Evolutionary conservation across 2,329 filamentous ascomycete genomes (phyloP), one percentile per base, ranked within the genome.

Genomic region (Bipolaris bicolor): DNA sequence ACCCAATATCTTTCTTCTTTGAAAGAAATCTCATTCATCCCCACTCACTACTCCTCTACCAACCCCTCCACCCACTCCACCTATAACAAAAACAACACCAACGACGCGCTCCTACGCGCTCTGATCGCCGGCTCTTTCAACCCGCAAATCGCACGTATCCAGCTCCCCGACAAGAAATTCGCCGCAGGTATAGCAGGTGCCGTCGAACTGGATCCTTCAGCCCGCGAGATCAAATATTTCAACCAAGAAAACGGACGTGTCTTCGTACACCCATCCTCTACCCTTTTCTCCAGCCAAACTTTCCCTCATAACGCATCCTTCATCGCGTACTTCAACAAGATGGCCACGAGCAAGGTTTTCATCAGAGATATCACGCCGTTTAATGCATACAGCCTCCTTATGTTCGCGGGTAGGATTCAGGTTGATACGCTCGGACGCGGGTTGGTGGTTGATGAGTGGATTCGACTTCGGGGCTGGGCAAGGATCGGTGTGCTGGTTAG

Each of bases 121-220:
- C 71, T 83, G 15, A 76, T 82, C 7, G 82, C 82, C 1, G 82
- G 78, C 13, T 76, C 82, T 3, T 83, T 84, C 75, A 81, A 81
- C 39, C 95, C 95, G 0, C 94, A 98, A 77, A 87, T 97, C 63
- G 92, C 92, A 13, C 87, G 93, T 51, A 97, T 99, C 72, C 89
- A 92, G 63, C 91, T 97, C 66, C 95, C 95, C 0, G 92, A 97
- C 78, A 96, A 96, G 81, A 98, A 97, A 76, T 99, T 96, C 76
- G 90, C 91, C 11, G 87, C 88, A 34, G 92, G 91, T 2, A 86
- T 96, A 62, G 91, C 91, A 1, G 95, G 95, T 7, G 91, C 95
- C 0, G 91, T 98, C 1, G 94, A 95, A 74, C 83, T 97, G 6
- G 95, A 99, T 72, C 94, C 94, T 0, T 94, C 98, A 77, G 94